These are phyloP conservation scores for Candida gigantensis DNA, from an alignment of 1,139 yeast genomes.

Conservation along the genomic window DNA sequence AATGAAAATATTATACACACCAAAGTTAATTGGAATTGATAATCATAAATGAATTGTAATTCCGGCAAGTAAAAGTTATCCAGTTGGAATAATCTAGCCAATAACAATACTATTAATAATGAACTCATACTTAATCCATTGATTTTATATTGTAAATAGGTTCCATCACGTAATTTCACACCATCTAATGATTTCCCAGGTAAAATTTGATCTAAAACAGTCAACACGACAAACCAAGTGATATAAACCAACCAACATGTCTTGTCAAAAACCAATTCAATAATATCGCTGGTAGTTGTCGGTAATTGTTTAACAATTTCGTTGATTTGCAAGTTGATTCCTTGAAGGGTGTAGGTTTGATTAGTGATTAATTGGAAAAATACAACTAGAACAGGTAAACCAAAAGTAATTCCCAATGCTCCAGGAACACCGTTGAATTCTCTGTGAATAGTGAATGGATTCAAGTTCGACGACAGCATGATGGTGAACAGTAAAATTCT, in stretches of 20 bases:
- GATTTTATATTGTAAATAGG: conserved; percentile 69
- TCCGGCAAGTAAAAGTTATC: conserved; percentile 68
- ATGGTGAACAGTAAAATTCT: not conserved
- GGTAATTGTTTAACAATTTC: conserved; percentile 34
- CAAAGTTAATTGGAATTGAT: conserved; percentile 64
- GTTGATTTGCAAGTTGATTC: conserved; percentile 44
- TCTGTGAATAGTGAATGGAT: conserved; percentile 67
- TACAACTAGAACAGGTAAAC: conserved; percentile 65
- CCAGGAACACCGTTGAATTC: conserved; percentile 85
- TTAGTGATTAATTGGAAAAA: conserved; percentile 60
- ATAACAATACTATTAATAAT: conserved; percentile 46
- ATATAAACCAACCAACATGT: conserved; percentile 65
- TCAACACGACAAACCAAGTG: conserved; percentile 73
- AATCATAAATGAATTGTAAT: conserved; percentile 68
- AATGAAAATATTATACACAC: conserved; percentile 67
- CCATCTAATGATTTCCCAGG: conserved; percentile 79
- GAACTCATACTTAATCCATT: conserved; percentile 69
- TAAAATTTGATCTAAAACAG: conserved; percentile 59
- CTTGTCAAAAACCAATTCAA: conserved; percentile 33
- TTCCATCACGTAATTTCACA: conserved; percentile 72
- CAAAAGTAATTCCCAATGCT: conserved; percentile 62
- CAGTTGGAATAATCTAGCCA: conserved; percentile 46
- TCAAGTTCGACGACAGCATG: conserved; percentile 33
- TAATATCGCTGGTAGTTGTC: conserved; percentile 23
- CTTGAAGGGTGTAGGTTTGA: conserved; percentile 54